A percentile compares a stretch with the other conserved stretches of the same genome.
These are phyloP conservation scores for Lanmaoa rubissima DNA, from an alignment of 768 basidiomycete genomes.

Conservation along the genomic window DNA sequence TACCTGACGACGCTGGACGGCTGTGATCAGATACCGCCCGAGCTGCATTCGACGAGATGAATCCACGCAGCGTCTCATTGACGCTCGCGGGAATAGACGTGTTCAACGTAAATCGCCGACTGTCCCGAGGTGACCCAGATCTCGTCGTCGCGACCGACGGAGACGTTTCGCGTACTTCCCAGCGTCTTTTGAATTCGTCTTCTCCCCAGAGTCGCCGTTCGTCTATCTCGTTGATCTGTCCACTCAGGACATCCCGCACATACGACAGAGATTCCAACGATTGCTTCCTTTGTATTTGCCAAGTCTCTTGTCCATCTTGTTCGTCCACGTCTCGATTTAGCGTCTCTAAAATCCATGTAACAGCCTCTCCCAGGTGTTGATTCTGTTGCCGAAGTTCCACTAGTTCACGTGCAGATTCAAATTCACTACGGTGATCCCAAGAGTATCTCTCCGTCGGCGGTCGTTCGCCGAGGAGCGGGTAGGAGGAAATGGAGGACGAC, in stretches of 20 bases:
- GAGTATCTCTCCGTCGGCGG: slow-evolving; percentile 55
- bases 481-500: slow-evolving; percentile 43
- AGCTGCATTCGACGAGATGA: slow-evolving; percentile 15
- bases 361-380: slow-evolving; percentile 62
- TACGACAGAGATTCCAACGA: slow-evolving; percentile 76
- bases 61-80: slow-evolving; percentile 24
- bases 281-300: slow-evolving; percentile 49
- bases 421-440: slow-evolving; percentile 68
- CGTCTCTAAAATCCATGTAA: slow-evolving; percentile 73
- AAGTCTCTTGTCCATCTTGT: slow-evolving; percentile 34
- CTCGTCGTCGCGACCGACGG: slow-evolving; percentile 24
- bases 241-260: slow-evolving; percentile 70
- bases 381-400: slow-evolving; percentile 53
- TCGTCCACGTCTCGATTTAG: slow-evolving; percentile 54
- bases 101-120: slow-evolving; percentile 15
- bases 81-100: slow-evolving; percentile 14
- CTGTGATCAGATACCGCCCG: slow-evolving; percentile 9
- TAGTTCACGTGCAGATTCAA: slow-evolving; percentile 69
- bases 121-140: slow-evolving; percentile 14
- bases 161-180: slow-evolving; percentile 28
- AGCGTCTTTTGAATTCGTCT: slow-evolving; percentile 41
- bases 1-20: slow-evolving; percentile 19
- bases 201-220: slow-evolving; percentile 65
- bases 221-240: slow-evolving; percentile 53
- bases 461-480: slow-evolving; percentile 64